Evolutionary conservation across 495 filamentous ascomycete species (phyloP).

Genomic region (Alectoria sarmentosa): DNA sequence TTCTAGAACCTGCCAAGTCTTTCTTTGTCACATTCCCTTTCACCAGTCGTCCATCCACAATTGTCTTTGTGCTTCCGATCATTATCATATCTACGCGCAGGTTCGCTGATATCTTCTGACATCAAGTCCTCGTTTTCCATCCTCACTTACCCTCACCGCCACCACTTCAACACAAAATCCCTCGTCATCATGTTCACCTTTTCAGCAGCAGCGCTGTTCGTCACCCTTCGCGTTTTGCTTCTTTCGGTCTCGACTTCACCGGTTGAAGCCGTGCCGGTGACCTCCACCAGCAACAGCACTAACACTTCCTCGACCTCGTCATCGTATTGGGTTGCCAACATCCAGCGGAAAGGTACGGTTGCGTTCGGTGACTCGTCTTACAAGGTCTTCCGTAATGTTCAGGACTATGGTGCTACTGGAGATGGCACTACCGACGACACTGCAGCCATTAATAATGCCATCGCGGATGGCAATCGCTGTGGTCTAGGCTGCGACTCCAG

Average conservation of each 20-base stretch:
- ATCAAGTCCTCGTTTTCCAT: slow-evolving; percentile 18
- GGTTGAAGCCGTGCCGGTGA: slow-evolving; percentile 38
- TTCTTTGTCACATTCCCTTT: slow-evolving; percentile 17
- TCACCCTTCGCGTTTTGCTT: slow-evolving; percentile 31
- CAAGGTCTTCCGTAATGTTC: slow-evolving; percentile 81
- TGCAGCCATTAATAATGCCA: slow-evolving; percentile 80
- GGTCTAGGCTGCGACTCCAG: slow-evolving; percentile 70
- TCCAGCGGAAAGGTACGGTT: slow-evolving; percentile 62
- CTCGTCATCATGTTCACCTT: slow-evolving; percentile 25
- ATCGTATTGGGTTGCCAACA: slow-evolving; percentile 66
- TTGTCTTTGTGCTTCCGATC: slow-evolving; percentile 2
- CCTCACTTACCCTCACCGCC: not conserved
- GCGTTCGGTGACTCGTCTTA: slow-evolving; percentile 57
- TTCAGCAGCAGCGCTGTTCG: slow-evolving; percentile 23
- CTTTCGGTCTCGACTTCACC: slow-evolving; percentile 34
- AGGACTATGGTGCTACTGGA: slow-evolving; percentile 71
- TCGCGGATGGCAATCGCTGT: slow-evolving; percentile 69
- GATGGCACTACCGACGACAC: slow-evolving; percentile 82
- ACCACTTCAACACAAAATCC: slow-evolving; percentile 10
- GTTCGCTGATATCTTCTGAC: slow-evolving; percentile 24
- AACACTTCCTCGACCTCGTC: slow-evolving; percentile 27
- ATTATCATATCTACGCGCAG: slow-evolving; percentile 21
- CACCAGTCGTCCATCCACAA: slow-evolving; percentile 4
- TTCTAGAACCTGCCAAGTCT: not conserved
- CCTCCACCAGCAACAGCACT: slow-evolving; percentile 22